These are phyloP conservation scores for Acanthamoeba sp. DNA, from an alignment of 208 protist genomes.

Conservation along the genomic window DNA sequence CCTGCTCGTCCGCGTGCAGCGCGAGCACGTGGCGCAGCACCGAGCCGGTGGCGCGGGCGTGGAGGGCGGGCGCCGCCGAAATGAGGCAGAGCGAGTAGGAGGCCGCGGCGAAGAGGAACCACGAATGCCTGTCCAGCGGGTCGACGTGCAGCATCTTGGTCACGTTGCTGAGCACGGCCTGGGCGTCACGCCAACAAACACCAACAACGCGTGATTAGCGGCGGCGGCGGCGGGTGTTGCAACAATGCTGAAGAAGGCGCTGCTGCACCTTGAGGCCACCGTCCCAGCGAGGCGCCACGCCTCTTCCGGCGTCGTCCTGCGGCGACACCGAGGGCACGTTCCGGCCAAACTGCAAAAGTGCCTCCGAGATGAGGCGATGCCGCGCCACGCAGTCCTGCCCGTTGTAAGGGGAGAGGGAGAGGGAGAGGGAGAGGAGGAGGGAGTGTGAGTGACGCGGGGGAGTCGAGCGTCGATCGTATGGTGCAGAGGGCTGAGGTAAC, in stretches of 20 bases:
- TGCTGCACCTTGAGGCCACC: constrained; percentile 42
- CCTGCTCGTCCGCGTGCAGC: not conserved
- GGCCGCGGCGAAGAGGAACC: constrained; percentile 26
- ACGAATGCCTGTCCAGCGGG: constrained; percentile 14
- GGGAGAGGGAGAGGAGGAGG: not conserved
- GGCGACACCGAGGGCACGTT: not conserved
- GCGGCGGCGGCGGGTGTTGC: not conserved
- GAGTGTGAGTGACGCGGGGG: not conserved
- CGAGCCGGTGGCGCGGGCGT: not conserved
- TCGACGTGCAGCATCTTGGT: constrained; percentile 15
- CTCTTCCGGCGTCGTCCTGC: not conserved
- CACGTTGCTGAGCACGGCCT: not conserved
- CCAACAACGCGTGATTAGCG: too few relatives aligned
- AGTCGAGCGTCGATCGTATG: not conserved
- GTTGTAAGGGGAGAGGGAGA: not conserved
- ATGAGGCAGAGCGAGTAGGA: not conserved
- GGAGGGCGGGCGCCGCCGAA: not conserved
- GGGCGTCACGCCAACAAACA: too few relatives aligned
- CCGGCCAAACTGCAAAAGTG: not conserved
- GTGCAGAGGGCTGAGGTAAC: not conserved
- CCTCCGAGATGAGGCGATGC: not conserved
- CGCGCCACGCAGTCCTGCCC: not conserved
- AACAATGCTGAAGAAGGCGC: not conserved
- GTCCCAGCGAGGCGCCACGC: not conserved
- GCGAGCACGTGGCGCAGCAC: constrained; percentile 36